These are phyloP conservation scores for Candida broadrunensis DNA, from an alignment of 805 yeast genomes.

Conservation along the genomic window DNA sequence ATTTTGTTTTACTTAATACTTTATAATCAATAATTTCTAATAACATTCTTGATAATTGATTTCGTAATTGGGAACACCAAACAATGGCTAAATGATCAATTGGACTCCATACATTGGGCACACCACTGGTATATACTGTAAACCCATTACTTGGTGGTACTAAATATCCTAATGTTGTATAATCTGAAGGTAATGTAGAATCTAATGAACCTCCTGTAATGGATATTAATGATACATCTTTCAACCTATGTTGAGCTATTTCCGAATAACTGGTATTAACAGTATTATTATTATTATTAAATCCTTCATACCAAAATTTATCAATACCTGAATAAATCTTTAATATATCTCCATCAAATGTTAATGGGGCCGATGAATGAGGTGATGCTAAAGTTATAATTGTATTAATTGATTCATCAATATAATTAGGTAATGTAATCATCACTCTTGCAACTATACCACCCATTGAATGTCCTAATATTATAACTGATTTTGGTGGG, in stretches of 20 bases:
- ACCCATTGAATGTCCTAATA: constrained; percentile 96
- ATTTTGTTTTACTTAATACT: constrained; percentile 47
- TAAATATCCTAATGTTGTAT: constrained; percentile 68
- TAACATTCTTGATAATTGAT: constrained; percentile 55
- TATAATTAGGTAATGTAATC: constrained; percentile 75
- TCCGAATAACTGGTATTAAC: constrained; percentile 10
- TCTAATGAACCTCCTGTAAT: constrained; percentile 88
- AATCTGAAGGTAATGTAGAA: constrained; percentile 83
- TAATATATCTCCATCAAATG: constrained; percentile 86
- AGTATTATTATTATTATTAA: constrained; percentile 18
- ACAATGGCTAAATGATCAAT: constrained; percentile 93
- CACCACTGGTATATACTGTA: constrained; percentile 78
- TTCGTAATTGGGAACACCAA: constrained; percentile 90
- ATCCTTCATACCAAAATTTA: constrained; percentile 75
- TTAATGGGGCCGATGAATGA: constrained; percentile 87
- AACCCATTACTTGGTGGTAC: constrained; percentile 77
- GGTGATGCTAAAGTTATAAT: constrained; percentile 87
- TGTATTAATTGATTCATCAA: constrained; percentile 71
- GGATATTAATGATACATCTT: constrained; percentile 69
- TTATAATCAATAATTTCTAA: constrained; percentile 55
- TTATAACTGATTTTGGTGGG: constrained; percentile 67
- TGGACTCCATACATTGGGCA: constrained; percentile 91
- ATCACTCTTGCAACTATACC: constrained; percentile 89
- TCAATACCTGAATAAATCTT: constrained; percentile 72
- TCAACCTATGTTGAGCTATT: constrained; percentile 46